Percentiles rank a stretch among this genome's conserved stretches.
phyloP scores from a whole-genome alignment of 805 yeast genomes.

The Kluyveromyces nonfermentans region DNA sequence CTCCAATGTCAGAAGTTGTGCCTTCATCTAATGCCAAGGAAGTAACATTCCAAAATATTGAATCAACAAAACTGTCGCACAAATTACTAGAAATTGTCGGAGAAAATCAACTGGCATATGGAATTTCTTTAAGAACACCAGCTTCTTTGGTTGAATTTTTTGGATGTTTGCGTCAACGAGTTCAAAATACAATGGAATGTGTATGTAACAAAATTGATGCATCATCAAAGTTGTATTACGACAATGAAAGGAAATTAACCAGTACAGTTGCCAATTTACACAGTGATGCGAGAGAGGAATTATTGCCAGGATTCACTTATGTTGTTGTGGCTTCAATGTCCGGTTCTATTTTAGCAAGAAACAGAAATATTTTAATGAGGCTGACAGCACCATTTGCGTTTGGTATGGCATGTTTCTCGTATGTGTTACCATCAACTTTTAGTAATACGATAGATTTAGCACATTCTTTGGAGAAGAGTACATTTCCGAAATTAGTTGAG shows the following conservation, averaged over 20 bases:
- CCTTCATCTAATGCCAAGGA: slow-evolving; percentile 15
- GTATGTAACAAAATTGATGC: slow-evolving; percentile 32
- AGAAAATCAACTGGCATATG: slow-evolving; percentile 17
- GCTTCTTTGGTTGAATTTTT: slow-evolving; percentile 12
- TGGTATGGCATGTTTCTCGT: slow-evolving; percentile 43
- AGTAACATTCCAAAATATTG: slow-evolving; percentile 8
- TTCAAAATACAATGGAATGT: slow-evolving; percentile 6
- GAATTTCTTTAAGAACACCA: slow-evolving; percentile 24
- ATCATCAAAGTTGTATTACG: slow-evolving; percentile 36
- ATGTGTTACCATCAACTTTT: slow-evolving; percentile 52
- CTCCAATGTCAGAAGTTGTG: slow-evolving; percentile 13
- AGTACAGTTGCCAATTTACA: slow-evolving; percentile 44
- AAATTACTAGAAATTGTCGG: slow-evolving; percentile 11
- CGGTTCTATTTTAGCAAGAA: slow-evolving; percentile 52
- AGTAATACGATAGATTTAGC: slow-evolving; percentile 37
- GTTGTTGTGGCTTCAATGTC: slow-evolving; percentile 47
- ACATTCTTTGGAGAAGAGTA: slow-evolving; percentile 40
- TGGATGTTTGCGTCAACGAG: slow-evolving; percentile 10
- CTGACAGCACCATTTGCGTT: slow-evolving; percentile 41
- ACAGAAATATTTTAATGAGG: slow-evolving; percentile 39
- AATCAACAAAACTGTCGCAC: slow-evolving; percentile 4
- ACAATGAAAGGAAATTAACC: slow-evolving; percentile 43
- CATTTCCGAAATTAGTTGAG: slow-evolving; percentile 18
- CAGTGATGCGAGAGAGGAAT: slow-evolving; percentile 41
- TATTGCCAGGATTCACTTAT: slow-evolving; percentile 49